A percentile compares a stretch with the other conserved stretches of the same genome.
These are phyloP conservation scores for Xylogone sp. DNA, from an alignment of 2,329 filamentous ascomycete genomes.

Conservation along the genomic window DNA sequence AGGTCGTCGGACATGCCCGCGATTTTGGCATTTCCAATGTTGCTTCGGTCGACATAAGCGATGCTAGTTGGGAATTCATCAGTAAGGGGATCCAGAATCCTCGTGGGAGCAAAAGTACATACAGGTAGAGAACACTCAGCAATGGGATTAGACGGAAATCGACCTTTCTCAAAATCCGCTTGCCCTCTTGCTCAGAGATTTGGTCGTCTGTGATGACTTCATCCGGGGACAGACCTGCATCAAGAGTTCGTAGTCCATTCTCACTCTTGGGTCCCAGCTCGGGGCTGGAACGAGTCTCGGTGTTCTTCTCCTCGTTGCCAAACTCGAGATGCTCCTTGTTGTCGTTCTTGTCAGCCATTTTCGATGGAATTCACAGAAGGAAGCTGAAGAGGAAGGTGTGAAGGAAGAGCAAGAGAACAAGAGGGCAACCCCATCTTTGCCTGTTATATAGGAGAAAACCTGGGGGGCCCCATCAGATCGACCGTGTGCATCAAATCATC, in stretches of 20 bases:
- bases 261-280: not conserved
- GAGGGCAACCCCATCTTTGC: too few relatives aligned
- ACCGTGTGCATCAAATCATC: too few relatives aligned
- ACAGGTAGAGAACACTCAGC: constrained; percentile 2
- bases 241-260: not conserved
- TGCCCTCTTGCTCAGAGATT: not conserved
- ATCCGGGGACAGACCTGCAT: not conserved
- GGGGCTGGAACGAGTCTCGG: not conserved
- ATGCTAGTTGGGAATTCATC: constrained; percentile 10
- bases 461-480: too few relatives aligned
- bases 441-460: too few relatives aligned
- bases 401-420: too few relatives aligned
- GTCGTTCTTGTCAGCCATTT: not conserved
- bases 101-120: not conserved
- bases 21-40: constrained; percentile 49
- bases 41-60: constrained; percentile 59
- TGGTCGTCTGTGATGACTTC: not conserved
- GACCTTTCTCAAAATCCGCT: constrained; percentile 5
- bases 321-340: not conserved
- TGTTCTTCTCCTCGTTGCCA: not conserved
- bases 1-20: constrained; percentile 9
- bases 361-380: not conserved
- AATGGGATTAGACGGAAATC: constrained; percentile 6
- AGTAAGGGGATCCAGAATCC: too few relatives aligned
- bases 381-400: too few relatives aligned